Evolutionary conservation across 805 yeast genomes (phyloP).

Genomic region (Candida jianshihensis): DNA sequence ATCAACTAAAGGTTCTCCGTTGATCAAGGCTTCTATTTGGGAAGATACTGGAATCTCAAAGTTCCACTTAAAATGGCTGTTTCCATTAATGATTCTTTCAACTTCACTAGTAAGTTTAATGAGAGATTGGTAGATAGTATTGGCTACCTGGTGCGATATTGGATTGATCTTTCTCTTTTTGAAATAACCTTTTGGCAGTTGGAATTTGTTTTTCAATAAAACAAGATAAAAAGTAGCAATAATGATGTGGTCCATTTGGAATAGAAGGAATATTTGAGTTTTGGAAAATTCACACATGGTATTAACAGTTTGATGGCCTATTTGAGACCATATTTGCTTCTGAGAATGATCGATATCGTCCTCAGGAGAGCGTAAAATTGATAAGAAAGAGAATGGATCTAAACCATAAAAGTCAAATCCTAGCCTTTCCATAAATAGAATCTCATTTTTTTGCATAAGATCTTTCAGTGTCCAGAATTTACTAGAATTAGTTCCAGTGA

Average conservation of each 20-base stretch:
- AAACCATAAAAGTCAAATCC: constrained; percentile 18
- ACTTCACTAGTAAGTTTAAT: neutral
- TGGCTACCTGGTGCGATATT: neutral
- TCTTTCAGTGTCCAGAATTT: constrained; percentile 14
- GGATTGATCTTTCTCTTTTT: neutral
- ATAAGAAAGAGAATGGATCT: constrained; percentile 10
- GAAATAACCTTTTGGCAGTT: constrained; percentile 13
- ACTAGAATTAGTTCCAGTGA: neutral
- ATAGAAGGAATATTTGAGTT: constrained; percentile 14
- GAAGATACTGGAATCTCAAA: neutral
- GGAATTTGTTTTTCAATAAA: constrained; percentile 1
- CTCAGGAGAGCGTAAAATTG: neutral
- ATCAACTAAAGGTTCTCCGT: neutral
- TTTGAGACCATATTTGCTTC: no score
- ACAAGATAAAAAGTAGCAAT: constrained; percentile 6
- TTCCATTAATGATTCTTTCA: neutral
- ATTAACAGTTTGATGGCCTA: no score
- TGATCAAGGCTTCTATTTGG: neutral
- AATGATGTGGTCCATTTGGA: constrained; percentile 5
- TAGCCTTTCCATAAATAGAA: constrained; percentile 15
- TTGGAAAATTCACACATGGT: neutral
- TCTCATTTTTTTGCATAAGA: constrained; percentile 10
- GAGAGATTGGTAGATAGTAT: neutral
- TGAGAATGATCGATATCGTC: constrained; percentile 1
- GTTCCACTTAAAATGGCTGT: neutral